phyloP scores from a whole-genome alignment of 2,329 filamentous ascomycete species.

The Achaetomium macrosporum region DNA sequence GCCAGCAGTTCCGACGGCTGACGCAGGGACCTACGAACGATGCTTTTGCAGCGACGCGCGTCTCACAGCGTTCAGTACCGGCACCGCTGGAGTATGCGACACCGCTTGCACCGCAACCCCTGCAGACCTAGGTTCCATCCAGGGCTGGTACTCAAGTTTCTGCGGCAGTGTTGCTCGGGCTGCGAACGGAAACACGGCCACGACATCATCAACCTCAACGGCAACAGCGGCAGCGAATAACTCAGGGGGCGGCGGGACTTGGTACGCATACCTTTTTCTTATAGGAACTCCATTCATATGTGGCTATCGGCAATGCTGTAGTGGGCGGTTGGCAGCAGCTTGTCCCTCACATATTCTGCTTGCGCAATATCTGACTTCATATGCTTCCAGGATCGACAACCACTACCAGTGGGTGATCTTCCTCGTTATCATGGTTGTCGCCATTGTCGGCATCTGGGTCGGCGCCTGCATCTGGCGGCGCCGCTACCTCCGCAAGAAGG shows the following conservation, averaged over 20 bases:
- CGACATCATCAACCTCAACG: conserved; percentile 25
- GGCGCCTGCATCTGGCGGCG: conserved; percentile 66
- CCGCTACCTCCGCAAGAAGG: conserved; percentile 65
- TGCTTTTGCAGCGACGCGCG: conserved; percentile 68
- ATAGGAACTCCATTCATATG: neutral
- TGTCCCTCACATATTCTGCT: neutral
- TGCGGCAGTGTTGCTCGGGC: conserved; percentile 43
- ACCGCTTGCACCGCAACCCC: conserved; percentile 46
- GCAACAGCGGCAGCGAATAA: conserved; percentile 22
- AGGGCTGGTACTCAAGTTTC: conserved; percentile 63
- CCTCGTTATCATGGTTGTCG: conserved; percentile 67
- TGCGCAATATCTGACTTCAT: conserved; percentile 6
- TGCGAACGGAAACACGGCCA: conserved; percentile 8
- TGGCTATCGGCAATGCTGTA: too few species aligned
- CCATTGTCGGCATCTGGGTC: conserved; percentile 60
- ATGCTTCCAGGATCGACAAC: conserved; percentile 51
- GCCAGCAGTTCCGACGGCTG: conserved; percentile 43
- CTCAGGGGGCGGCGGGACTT: conserved; percentile 35
- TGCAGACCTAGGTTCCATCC: conserved; percentile 51
- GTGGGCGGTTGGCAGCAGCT: neutral
- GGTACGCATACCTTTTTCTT: conserved; percentile 35
- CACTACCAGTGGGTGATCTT: conserved; percentile 81
- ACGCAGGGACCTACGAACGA: conserved; percentile 50
- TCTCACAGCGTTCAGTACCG: conserved; percentile 53
- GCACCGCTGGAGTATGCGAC: conserved; percentile 57